phyloP scores from a whole-genome alignment of 257 asterid genomes.

The Solanum dulcamara region DNA sequence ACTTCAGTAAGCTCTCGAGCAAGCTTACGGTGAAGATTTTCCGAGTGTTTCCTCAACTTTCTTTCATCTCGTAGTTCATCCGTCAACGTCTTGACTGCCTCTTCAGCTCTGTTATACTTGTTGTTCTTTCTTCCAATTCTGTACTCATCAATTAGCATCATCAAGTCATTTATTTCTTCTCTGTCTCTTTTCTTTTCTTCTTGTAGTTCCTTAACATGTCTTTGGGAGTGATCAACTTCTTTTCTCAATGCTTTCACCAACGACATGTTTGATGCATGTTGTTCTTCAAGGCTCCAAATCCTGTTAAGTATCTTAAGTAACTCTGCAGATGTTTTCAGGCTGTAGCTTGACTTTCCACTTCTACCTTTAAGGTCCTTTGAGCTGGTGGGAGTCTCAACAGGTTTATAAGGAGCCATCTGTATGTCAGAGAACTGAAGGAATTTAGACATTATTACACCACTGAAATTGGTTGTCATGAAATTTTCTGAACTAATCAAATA shows the following conservation, averaged over 20 bases:
- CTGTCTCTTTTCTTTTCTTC: slow-evolving; percentile 46
- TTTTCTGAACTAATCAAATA: not conserved
- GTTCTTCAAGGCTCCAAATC: slow-evolving; percentile 92
- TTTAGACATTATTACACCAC: not conserved
- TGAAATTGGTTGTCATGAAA: not conserved
- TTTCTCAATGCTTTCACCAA: slow-evolving; percentile 43
- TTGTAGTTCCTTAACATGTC: slow-evolving; percentile 30
- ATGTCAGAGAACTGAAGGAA: not conserved
- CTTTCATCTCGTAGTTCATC: slow-evolving; percentile 46
- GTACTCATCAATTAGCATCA: slow-evolving; percentile 28
- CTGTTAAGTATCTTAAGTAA: slow-evolving; percentile 67
- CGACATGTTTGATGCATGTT: slow-evolving; percentile 46
- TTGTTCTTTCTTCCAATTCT: slow-evolving; percentile 23
- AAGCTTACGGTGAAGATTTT: slow-evolving; percentile 37
- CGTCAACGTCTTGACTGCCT: slow-evolving; percentile 22
- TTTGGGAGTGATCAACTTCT: slow-evolving; percentile 48
- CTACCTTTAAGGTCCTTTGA: slow-evolving; percentile 30
- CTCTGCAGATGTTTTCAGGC: slow-evolving; percentile 70
- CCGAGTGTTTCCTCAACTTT: slow-evolving; percentile 44
- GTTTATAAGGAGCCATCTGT: slow-evolving; percentile 49
- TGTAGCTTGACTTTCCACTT: slow-evolving; percentile 37
- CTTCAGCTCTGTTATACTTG: slow-evolving; percentile 26
- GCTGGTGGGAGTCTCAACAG: slow-evolving; percentile 23
- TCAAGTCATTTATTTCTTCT: slow-evolving; percentile 29
- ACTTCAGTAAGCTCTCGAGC: slow-evolving; percentile 43